Percentiles rank a stretch among this genome's conserved stretches.
phyloP scores from a whole-genome alignment of 1,139 yeast genomes.

The Keqinozyma sinolaborantium region DNA sequence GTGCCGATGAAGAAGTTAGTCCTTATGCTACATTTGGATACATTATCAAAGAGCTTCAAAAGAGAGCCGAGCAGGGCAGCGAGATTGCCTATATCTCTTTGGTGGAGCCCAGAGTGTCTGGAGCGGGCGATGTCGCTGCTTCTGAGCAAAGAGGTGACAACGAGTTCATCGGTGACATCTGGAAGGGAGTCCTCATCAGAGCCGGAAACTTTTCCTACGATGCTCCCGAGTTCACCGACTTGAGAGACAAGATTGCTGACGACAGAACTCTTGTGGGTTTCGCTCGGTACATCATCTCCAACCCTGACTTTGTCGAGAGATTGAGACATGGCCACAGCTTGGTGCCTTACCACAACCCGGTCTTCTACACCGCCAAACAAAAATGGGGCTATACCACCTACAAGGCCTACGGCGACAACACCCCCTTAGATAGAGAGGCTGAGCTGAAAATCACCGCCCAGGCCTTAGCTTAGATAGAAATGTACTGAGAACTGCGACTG shows the following conservation, averaged over 20 bases:
- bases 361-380: constrained; percentile 17
- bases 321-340: constrained; percentile 27
- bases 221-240: constrained; percentile 12
- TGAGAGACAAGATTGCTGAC: constrained; percentile 22
- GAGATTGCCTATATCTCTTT: constrained; percentile 48
- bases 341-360: constrained; percentile 17
- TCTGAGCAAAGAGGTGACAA: constrained; percentile 37
- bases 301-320: constrained; percentile 50
- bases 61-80: constrained; percentile 32
- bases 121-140: constrained; percentile 38
- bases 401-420: constrained; percentile 6
- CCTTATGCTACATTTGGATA: constrained; percentile 34
- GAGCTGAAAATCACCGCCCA: too few relatives aligned
- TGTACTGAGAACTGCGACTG: too few relatives aligned
- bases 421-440: constrained; percentile 11
- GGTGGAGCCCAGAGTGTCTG: constrained; percentile 40
- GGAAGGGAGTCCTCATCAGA: constrained; percentile 46
- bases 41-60: constrained; percentile 32
- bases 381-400: constrained; percentile 27
- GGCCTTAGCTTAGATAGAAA: neutral
- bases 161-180: constrained; percentile 33
- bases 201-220: constrained; percentile 40
- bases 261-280: constrained; percentile 40
- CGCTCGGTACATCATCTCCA: constrained; percentile 46
- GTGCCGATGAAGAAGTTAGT: constrained; percentile 25